Evolutionary conservation across 345 rosid species (phyloP), one percentile per base, ranked within the genome.

Genomic region (Litchi chinensis): DNA sequence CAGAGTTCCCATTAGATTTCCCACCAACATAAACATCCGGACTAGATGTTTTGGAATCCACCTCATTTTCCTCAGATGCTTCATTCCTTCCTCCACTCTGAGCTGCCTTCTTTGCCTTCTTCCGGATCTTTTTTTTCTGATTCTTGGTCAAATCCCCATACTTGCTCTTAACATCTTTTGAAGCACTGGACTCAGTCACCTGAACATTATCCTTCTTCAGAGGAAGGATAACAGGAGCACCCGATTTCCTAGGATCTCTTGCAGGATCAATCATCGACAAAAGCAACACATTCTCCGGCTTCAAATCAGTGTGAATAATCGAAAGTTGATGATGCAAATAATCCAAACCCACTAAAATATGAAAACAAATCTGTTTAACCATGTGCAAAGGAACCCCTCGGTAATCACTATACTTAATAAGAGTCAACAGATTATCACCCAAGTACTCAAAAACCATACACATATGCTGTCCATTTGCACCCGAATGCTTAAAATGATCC

Each of bases 391-490:
- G 97, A 54, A 90, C 65, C 3, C 98, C 98, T 65, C 90, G 76
- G 79, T 96, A 94, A 82, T 91, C 96, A 18, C 89, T 85, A 77
- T 91, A 93, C 90, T 96, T 96, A 52, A 93, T 90, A 57, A 96
- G 91, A 15, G 97, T 92, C 89, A 93, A 86, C 65, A 93, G 96
- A 65, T 96, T 96, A 86, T 96, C 99, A 22, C 99, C 99, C 81
- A 96, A 83, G 81, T 88, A 96, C 89, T 96, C 99, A 77, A 96
- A 96, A 71, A 96, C 95, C 96, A 96, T 91, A 83, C 99, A 96
- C 37, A 93, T 86, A 76, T 93, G 99, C 73, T 92, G 89, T 64
- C 99, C 99, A 65, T 93, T 92, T 37, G 97, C 97, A 57, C 99
- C 98, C 0, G 90, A 87, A 79, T 92, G 95, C 93, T 90, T 93